Evolutionary conservation across 2,329 filamentous ascomycete species (phyloP), one percentile per base, ranked within the genome.

Genomic region (Dactylellina sp.): DNA sequence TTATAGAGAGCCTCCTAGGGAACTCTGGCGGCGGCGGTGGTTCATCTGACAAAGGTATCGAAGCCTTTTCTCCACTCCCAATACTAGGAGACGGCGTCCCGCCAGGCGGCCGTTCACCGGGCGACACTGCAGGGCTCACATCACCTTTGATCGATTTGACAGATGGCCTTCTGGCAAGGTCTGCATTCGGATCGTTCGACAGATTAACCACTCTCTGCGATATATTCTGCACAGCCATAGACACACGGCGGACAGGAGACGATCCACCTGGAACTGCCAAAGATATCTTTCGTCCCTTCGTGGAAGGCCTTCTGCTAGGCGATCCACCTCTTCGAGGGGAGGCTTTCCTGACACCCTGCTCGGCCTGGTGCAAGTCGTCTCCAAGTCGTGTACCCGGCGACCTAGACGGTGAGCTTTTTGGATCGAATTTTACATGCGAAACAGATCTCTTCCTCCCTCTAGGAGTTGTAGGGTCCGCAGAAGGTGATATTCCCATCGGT

Each of bases 201-300:
- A 99, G 87, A 79, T 98, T 98, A 79, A 99, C 95, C 64, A 99
- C 93, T 83, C 95, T 92, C 83, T 97, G 93, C 32, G 96, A 98
- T 88, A 99, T 96, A 77, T 88, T 88, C 76, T 78, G 77, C 24
- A 79, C 75, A 9, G 77, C 84, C 81, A 79, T 86, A 79, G 79
- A 86, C 83, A 71, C 85, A 64, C 85, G 80, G 49, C 81, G 80
- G 50, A 86, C 79, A 20, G 84, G 82, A 40, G 84, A 85, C 24
- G 77, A 52, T 39, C 82, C 82, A 14, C 81, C 79, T 1, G 70
- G 70, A n/a, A 74, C 70, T n/a, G 70, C 70, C 14, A 74, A 40
- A 14, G 70, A 74, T 46, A 74, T 62, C 32, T 74, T 74, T 7
- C 70, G 61, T 7, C 70, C 70, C 25, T 74, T 74, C n/a, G 40